A percentile compares a stretch with the other conserved stretches of the same genome.
Conservation (phyloP, 129 eudicot genomes). For the Artemisia annua region DNA sequence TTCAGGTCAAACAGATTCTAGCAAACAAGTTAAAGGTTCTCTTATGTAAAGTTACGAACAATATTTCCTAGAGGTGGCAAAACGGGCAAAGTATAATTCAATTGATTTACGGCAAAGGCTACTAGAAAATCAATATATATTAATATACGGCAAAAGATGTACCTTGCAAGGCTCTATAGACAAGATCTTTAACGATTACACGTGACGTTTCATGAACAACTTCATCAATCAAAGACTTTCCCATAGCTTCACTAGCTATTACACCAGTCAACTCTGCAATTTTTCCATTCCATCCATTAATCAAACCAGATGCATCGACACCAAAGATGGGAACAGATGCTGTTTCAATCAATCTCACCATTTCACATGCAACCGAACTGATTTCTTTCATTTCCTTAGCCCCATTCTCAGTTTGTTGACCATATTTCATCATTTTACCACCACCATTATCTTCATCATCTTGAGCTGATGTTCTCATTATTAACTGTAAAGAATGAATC, state of each 20-base stretch:
- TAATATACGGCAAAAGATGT: not conserved
- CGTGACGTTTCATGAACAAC: slow-evolving; percentile 52
- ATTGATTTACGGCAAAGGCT: not conserved
- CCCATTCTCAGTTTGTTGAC: slow-evolving; percentile 34
- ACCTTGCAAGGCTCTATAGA: slow-evolving; percentile 61
- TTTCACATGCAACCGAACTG: slow-evolving; percentile 56
- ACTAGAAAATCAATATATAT: not conserved
- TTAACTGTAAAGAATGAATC: slow-evolving; percentile 74
- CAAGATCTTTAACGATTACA: slow-evolving; percentile 41
- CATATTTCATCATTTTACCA: slow-evolving; percentile 23
- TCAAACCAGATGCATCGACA: slow-evolving; percentile 51
- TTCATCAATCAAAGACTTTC: slow-evolving; percentile 60
- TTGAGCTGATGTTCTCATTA: slow-evolving; percentile 51
- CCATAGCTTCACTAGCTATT: slow-evolving; percentile 52
- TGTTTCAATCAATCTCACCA: slow-evolving; percentile 74
- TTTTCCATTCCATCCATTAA: slow-evolving; percentile 77
- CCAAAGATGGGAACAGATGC: slow-evolving; percentile 73
- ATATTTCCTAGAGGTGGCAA: not conserved
- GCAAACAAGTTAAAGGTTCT: slow-evolving; percentile 4
- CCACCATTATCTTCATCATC: slow-evolving; percentile 28
- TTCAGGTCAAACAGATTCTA: slow-evolving; percentile 1
- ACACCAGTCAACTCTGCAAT: slow-evolving; percentile 66
- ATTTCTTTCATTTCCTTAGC: slow-evolving; percentile 38
- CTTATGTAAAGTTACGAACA: not conserved
- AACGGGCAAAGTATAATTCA: not conserved